A percentile compares a stretch with the other conserved stretches of the same genome.
These are phyloP conservation scores for Chamaenerion angustifolium DNA, from an alignment of 345 rosid species.

Conservation along the genomic window DNA sequence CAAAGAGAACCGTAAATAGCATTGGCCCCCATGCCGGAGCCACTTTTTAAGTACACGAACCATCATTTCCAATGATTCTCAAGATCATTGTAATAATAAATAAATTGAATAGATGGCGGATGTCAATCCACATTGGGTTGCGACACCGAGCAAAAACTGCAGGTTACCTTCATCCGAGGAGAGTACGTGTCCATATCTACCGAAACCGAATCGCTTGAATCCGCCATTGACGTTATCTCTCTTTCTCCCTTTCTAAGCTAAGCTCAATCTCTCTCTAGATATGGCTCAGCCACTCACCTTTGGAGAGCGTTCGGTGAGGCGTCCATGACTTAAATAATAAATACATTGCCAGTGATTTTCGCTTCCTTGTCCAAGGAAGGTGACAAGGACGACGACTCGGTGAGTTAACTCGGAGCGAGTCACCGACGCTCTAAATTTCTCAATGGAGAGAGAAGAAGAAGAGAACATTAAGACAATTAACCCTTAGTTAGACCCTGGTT, in stretches of 20 bases:
- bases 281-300: conserved; percentile 8
- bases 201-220: conserved; percentile 85
- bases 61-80: background rate
- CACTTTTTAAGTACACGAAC: too few relatives aligned
- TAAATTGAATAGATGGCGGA: too few relatives aligned
- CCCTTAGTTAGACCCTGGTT: too few relatives aligned
- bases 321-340: conserved; percentile 15
- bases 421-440: conserved; percentile 53
- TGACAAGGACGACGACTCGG: conserved; percentile 14
- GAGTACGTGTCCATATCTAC: conserved; percentile 67
- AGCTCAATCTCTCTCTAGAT: conserved; percentile 5
- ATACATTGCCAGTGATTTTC: conserved; percentile 8
- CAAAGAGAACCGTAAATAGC: too few relatives aligned
- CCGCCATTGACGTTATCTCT: conserved; percentile 31
- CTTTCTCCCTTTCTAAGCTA: conserved; percentile 1
- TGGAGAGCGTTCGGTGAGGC: conserved; percentile 7
- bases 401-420: conserved; percentile 36
- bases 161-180: conserved; percentile 58
- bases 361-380: conserved; percentile 2
- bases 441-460: too few relatives aligned
- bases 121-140: too few relatives aligned
- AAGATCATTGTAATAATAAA: background rate
- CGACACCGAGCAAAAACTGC: conserved; percentile 6
- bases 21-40: too few relatives aligned
- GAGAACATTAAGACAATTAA: too few relatives aligned